These are phyloP conservation scores for Carallia pectinifolia DNA, from an alignment of 345 rosid species.

Conservation along the genomic window DNA sequence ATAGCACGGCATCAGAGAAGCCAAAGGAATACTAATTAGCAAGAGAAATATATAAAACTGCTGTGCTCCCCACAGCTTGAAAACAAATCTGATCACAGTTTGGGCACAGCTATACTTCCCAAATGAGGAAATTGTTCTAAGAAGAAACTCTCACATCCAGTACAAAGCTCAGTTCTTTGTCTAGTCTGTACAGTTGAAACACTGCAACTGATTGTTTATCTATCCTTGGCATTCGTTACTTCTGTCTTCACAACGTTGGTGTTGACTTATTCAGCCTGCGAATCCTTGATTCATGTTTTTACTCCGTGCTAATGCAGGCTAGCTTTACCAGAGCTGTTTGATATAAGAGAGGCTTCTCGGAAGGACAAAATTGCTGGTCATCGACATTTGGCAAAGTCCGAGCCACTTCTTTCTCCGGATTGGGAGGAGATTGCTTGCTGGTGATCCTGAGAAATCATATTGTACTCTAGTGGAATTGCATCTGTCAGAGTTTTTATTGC, in stretches of 20 bases:
- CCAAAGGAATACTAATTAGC: background rate
- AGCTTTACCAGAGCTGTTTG: constrained; percentile 21
- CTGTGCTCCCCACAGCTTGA: too few species aligned
- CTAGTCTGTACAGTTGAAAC: constrained; percentile 37
- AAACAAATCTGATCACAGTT: too few species aligned
- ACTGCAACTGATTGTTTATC: constrained; percentile 22
- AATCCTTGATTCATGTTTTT: constrained; percentile 23
- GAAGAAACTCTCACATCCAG: constrained; percentile 2
- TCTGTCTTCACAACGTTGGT: constrained; percentile 24
- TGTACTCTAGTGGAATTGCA: constrained; percentile 60
- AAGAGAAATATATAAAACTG: background rate
- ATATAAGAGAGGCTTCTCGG: constrained; percentile 28
- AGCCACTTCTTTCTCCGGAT: constrained; percentile 34
- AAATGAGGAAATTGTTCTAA: constrained; percentile 10
- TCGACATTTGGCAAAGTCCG: constrained; percentile 29
- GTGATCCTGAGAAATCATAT: constrained; percentile 33
- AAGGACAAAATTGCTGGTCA: constrained; percentile 36
- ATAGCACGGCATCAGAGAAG: too few species aligned
- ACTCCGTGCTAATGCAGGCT: constrained; percentile 15
- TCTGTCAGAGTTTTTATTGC: constrained; percentile 89
- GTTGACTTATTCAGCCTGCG: constrained; percentile 23
- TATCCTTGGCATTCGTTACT: constrained; percentile 27
- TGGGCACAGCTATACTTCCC: background rate
- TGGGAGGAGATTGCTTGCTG: constrained; percentile 38
- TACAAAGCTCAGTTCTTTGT: constrained; percentile 7